A percentile compares a stretch with the other conserved stretches of the same genome.
These are phyloP conservation scores for Sugiyamaella japonica DNA, from an alignment of 1,139 yeast genomes.

Conservation along the genomic window DNA sequence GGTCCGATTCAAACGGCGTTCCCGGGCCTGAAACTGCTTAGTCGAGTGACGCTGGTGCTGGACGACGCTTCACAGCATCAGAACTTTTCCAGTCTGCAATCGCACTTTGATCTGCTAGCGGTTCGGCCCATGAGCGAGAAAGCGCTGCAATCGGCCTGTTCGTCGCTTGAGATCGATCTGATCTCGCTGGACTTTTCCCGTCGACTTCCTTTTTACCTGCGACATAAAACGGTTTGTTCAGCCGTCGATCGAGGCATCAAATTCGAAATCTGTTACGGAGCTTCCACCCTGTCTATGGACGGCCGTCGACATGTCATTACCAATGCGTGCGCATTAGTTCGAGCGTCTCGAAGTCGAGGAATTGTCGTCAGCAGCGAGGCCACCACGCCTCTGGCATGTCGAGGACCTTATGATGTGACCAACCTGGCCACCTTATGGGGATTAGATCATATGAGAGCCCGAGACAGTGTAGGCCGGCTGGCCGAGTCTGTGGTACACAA, in stretches of 20 bases:
- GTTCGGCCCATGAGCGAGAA: conserved; percentile 79
- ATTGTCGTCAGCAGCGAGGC: conserved; percentile 80
- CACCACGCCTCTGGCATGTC: conserved; percentile 52
- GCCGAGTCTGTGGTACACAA: conserved; percentile 65
- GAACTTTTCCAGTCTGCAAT: conserved; percentile 37
- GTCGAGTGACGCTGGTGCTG: conserved; percentile 71
- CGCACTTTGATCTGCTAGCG: conserved; percentile 71
- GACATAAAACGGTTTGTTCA: conserved; percentile 80
- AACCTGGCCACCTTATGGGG: conserved; percentile 72
- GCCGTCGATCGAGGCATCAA: conserved; percentile 82
- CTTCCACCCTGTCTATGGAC: conserved; percentile 30
- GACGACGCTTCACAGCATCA: conserved; percentile 80
- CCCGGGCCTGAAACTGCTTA: conserved; percentile 56
- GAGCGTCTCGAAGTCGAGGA: conserved; percentile 83
- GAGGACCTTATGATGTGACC: conserved; percentile 68
- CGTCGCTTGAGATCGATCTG: conserved; percentile 74
- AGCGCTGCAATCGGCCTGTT: conserved; percentile 71
- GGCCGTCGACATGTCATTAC: conserved; percentile 62
- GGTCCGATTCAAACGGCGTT: conserved; percentile 36
- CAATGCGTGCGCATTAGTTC: conserved; percentile 71
- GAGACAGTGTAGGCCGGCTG: conserved; percentile 57
- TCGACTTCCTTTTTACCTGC: conserved; percentile 72
- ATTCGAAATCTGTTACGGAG: conserved; percentile 72
- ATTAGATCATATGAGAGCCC: conserved; percentile 59
- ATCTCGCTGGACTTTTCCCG: conserved; percentile 68